phyloP scores from a whole-genome alignment of 2,329 filamentous ascomycete genomes.

The Colletotrichum spinosum region DNA sequence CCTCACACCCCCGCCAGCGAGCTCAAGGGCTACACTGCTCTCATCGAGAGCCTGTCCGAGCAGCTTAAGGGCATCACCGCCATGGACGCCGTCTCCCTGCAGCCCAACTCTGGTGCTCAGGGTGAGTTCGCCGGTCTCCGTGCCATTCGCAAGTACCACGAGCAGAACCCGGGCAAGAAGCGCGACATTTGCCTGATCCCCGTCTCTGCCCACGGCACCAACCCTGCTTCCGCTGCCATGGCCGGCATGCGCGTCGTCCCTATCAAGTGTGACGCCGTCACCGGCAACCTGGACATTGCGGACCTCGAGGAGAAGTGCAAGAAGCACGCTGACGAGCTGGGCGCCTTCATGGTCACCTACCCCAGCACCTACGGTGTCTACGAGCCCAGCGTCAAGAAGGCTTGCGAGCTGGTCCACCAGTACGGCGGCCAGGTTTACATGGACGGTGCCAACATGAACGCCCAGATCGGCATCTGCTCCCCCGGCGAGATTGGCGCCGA shows the following conservation, averaged over 20 bases:
- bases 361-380: conserved; percentile 96
- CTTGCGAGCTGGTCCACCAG: conserved; percentile 85
- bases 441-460: conserved; percentile 99
- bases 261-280: conserved; percentile 88
- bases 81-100: conserved; percentile 89
- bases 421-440: conserved; percentile 96
- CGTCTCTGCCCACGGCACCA: conserved; percentile 94
- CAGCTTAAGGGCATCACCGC: conserved; percentile 88
- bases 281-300: conserved; percentile 88
- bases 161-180: conserved; percentile 74
- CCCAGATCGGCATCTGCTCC: conserved; percentile 94
- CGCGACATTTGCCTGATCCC: conserved; percentile 95
- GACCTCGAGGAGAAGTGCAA: conserved; percentile 91
- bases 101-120: conserved; percentile 96
- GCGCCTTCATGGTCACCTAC: conserved; percentile 97
- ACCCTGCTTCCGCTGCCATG: conserved; percentile 95
- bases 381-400: conserved; percentile 88
- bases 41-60: conserved; percentile 78
- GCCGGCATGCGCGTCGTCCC: conserved; percentile 94
- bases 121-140: conserved; percentile 93
- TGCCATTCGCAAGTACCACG: conserved; percentile 86
- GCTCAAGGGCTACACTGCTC: conserved; percentile 73
- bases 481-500: conserved; percentile 96
- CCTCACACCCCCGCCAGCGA: conserved; percentile 77
- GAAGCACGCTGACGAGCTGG: conserved; percentile 86